Base-by-base conservation (phyloP, 345 rosid genomes). In the Lepidium didymum region DNA sequence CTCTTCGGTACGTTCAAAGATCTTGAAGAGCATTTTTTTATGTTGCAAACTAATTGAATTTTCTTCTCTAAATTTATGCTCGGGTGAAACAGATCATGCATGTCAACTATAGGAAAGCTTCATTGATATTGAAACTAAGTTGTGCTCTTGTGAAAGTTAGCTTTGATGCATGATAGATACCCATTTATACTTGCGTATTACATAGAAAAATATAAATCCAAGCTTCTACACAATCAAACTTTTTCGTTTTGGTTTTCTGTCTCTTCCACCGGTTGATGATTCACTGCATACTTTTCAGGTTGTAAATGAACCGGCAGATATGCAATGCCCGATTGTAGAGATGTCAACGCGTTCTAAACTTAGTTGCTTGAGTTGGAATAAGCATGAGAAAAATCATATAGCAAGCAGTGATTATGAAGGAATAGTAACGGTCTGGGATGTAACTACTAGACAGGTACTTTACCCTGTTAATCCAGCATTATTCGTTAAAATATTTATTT, bases 351-450 rank as follows among this genome's bases (percentile, higher is more conserved):
- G 96, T 70, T 94, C 97, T 62, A 94, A 91, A 76, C 91, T 94
- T 75, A 90, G 99, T 70, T 94, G 99, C 84, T 75, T 94, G 81
- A 94, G 97, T 80, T 94, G 99, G 99, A 94, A 94, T 77, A 94
- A 94, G 68, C 84, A 77, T 78, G 81, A 80, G 27, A 94, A 94
- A 81, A 91, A 91, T 73, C 96, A 84, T 69, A 89, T 94, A 77
- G 97, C 97, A 40, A 94, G 99, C 77, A 94, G 99, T 75, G 99
- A 94, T 79, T 94, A 94, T 27, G 99, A 94, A 78, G 99, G 99
- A 61, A 89, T 87, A 72, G 97, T 89, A 60, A 87, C 95, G n/a
- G 96, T 94, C 67, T 94, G 97, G 99, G 99, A 94, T 80, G 91
- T 91, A 67, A 85, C 86, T 59, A 94, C 96, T 58, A 86, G 92